Evolutionary conservation across 441 rosid species (phyloP).

Genomic region (Eruca vesicaria): DNA sequence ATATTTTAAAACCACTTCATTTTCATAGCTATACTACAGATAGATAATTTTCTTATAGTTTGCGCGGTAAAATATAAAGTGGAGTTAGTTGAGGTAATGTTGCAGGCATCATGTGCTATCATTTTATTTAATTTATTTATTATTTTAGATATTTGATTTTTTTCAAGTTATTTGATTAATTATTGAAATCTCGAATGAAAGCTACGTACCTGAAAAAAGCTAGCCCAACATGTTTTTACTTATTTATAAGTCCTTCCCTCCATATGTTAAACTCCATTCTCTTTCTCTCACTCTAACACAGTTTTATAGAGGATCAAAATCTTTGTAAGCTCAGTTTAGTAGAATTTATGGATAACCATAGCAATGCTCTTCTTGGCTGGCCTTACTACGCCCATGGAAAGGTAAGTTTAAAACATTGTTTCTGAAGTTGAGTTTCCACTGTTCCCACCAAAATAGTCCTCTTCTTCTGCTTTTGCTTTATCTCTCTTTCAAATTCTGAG

Average conservation of each 20-base stretch:
- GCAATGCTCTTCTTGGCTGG: slow-evolving; percentile 56
- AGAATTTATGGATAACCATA: slow-evolving; percentile 55
- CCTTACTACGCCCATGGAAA: slow-evolving; percentile 72
- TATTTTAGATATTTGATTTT: slow-evolving; percentile 1
- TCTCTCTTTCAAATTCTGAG: neutral
- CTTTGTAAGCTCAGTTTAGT: neutral
- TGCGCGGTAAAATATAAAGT: slow-evolving; percentile 22
- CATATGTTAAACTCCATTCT: neutral
- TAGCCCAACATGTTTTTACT: slow-evolving; percentile 8
- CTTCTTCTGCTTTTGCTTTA: slow-evolving; percentile 13
- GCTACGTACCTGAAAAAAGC: slow-evolving; percentile 32
- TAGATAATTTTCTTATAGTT: slow-evolving; percentile 1
- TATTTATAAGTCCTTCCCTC: slow-evolving; percentile 28
- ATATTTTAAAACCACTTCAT: neutral
- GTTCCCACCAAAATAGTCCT: neutral
- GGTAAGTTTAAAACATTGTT: slow-evolving; percentile 40
- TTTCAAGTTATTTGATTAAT: slow-evolving; percentile 19
- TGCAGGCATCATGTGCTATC: slow-evolving; percentile 30
- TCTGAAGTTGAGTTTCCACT: slow-evolving; percentile 4
- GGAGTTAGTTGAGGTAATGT: slow-evolving; percentile 27
- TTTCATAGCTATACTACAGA: neutral
- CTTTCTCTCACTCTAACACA: neutral
- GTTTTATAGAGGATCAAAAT: slow-evolving; percentile 1
- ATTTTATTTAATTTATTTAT: neutral
- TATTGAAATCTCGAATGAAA: slow-evolving; percentile 28